Evolutionary conservation across 2,329 filamentous ascomycete genomes (phyloP).

Genomic region (Thermoascus crustaceus): DNA sequence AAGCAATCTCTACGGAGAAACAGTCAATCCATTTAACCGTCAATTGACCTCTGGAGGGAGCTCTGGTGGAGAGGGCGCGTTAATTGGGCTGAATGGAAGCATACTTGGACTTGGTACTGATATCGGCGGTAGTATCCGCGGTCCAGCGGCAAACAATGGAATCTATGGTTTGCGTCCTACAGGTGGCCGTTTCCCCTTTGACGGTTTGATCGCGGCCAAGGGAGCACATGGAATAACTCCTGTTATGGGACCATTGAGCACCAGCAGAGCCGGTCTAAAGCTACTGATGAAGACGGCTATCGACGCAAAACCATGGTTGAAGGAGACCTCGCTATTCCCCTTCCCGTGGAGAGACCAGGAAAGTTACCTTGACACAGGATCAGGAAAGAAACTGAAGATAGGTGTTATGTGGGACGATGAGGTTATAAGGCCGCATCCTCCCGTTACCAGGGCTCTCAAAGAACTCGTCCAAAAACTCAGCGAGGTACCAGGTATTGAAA

Average conservation of each 20-base stretch:
- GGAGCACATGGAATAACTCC: constrained; percentile 1
- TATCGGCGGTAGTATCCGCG: constrained; percentile 34
- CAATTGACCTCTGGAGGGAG: constrained; percentile 1
- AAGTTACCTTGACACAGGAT: constrained; percentile 27
- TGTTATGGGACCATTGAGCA: constrained; percentile 45
- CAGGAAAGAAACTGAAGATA: constrained; percentile 39
- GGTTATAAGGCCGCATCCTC: constrained; percentile 55
- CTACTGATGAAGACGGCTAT: constrained; percentile 36
- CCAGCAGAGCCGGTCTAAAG: constrained; percentile 41
- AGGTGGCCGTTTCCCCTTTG: constrained; percentile 31
- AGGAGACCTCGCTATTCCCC: constrained; percentile 45
- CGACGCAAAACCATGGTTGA: constrained; percentile 41
- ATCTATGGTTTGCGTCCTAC: constrained; percentile 36
- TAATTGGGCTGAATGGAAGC: neutral
- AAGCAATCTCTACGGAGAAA: constrained; percentile 1
- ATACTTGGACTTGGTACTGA: constrained; percentile 20
- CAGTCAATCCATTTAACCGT: neutral
- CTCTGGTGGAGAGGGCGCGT: neutral
- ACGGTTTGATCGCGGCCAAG: constrained; percentile 25
- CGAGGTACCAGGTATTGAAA: constrained; percentile 12
- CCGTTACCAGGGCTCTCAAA: constrained; percentile 49
- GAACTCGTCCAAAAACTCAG: constrained; percentile 25
- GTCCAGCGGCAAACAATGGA: constrained; percentile 33
- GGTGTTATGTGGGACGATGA: constrained; percentile 54
- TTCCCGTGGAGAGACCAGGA: constrained; percentile 41